phyloP scores from a whole-genome alignment of 148 eudicot genomes.

The Nepenthes mirabilis region DNA sequence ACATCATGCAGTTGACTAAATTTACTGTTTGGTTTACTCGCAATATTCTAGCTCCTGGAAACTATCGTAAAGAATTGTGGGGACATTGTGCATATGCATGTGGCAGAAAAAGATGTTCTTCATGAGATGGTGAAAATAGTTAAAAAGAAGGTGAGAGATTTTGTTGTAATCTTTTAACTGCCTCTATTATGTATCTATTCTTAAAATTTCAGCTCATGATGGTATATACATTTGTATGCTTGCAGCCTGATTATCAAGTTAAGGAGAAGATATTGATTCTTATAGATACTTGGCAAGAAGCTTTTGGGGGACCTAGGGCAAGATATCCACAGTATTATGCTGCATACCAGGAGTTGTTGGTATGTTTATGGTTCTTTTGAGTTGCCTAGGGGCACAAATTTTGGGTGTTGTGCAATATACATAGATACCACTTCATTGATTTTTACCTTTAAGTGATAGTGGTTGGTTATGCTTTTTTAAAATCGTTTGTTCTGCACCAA shows the following conservation, averaged over 20 bases:
- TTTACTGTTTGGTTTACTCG: neutral
- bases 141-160: slow-evolving; percentile 58
- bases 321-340: slow-evolving; percentile 85
- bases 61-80: slow-evolving; percentile 90
- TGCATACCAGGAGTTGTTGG: slow-evolving; percentile 92
- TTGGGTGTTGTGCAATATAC: too few relatives aligned
- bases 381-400: neutral
- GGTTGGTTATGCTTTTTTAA: too few relatives aligned
- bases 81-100: slow-evolving; percentile 87
- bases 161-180: neutral
- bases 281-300: slow-evolving; percentile 98
- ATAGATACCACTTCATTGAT: too few relatives aligned
- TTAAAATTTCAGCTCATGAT: slow-evolving; percentile 1
- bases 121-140: slow-evolving; percentile 85
- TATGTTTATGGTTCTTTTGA: slow-evolving; percentile 15
- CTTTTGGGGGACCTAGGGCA: slow-evolving; percentile 89
- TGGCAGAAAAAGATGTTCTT: slow-evolving; percentile 81
- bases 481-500: too few relatives aligned
- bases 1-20: neutral
- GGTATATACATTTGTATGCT: neutral
- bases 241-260: slow-evolving; percentile 83
- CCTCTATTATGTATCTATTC: neutral
- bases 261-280: slow-evolving; percentile 86
- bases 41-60: slow-evolving; percentile 57
- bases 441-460: too few relatives aligned